These are phyloP conservation scores for Acer campestre DNA, from an alignment of 345 rosid genomes.

Conservation along the genomic window DNA sequence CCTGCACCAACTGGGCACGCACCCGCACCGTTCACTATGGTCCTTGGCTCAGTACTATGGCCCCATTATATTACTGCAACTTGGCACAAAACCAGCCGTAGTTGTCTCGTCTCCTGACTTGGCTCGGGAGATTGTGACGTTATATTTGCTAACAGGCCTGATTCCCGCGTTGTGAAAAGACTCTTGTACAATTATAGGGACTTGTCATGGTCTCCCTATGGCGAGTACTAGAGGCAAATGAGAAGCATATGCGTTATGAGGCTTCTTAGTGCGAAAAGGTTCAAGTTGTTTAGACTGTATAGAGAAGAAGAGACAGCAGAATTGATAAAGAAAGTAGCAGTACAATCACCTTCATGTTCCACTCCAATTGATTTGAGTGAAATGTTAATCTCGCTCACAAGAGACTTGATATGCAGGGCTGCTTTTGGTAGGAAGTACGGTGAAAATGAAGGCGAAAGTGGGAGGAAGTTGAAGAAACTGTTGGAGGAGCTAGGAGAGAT, in stretches of 20 bases:
- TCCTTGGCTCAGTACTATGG: constrained; percentile 20
- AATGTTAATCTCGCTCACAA: constrained; percentile 6
- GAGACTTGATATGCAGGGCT: constrained; percentile 15
- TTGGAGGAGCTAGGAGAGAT: constrained; percentile 19
- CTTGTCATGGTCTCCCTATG: constrained; percentile 19
- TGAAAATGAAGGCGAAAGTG: constrained; percentile 8
- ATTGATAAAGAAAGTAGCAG: constrained; percentile 9
- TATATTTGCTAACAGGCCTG: constrained; percentile 15
- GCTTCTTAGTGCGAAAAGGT: constrained; percentile 21
- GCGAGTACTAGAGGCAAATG: constrained; percentile 29
- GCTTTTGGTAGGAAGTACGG: constrained; percentile 15
- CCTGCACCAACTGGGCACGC: constrained; percentile 19
- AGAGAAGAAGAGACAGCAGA: constrained; percentile 24
- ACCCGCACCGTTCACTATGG: constrained; percentile 15
- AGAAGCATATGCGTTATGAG: constrained; percentile 18
- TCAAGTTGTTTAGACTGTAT: constrained; percentile 19
- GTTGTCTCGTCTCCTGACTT: constrained; percentile 18
- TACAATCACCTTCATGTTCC: background rate
- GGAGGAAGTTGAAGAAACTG: background rate
- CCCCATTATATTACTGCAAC: constrained; percentile 23
- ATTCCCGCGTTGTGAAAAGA: constrained; percentile 2
- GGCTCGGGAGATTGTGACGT: constrained; percentile 21
- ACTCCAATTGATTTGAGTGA: constrained; percentile 18
- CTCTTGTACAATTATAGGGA: constrained; percentile 13
- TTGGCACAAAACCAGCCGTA: constrained; percentile 14